Base-by-base conservation (phyloP, 2,329 filamentous ascomycete genomes). In the Epichloe baconii region DNA sequence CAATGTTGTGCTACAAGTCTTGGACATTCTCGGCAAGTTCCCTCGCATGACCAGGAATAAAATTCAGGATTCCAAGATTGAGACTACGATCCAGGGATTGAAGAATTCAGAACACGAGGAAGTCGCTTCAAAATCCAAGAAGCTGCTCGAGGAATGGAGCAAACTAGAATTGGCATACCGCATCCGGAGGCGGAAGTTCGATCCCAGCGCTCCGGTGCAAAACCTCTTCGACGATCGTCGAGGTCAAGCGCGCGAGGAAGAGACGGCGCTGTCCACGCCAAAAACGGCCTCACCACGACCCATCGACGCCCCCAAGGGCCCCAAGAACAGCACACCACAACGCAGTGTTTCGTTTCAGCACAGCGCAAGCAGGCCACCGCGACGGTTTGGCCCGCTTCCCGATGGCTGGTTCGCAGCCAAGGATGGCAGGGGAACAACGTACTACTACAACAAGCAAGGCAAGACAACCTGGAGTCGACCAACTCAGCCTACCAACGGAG, bases 1-100 rank as follows among this genome's bases (percentile, higher is more conserved):
- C 65, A 95, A 96, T 59, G 82, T 97, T 31, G 81, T 94, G 38
- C 71, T 95, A 55, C 93, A 97, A 68, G 83, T 95, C 31, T 75
- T 98, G 55, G 84, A 93, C 57, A 89, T 98, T 51, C 77, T 98
- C 19, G 84, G 94, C 66, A 84, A 83, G 56, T 85, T 97, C 57
- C 93, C 93, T 0, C 84, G 91, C 10, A 74, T 97, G 47, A 97
- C 93, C 19, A 84, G 88, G 53, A 98, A 98, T 74, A 98, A 98
- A 69, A 96, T 98, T 53, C 83, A 87, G 57, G 90, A 95, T 61
- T 95, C 93, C 8, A 95, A 95, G 61, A 96, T 98, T 55, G 93
- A 97, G 65, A 76, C 82, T 2, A 85, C 85, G 0, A 78, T 98
- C 42, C 74, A 87, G 60, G 76, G 77, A 3, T 71, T 97, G 48